Evolutionary conservation across 768 basidiomycete species (phyloP).

Genomic region (Phaeotremella fagi): DNA sequence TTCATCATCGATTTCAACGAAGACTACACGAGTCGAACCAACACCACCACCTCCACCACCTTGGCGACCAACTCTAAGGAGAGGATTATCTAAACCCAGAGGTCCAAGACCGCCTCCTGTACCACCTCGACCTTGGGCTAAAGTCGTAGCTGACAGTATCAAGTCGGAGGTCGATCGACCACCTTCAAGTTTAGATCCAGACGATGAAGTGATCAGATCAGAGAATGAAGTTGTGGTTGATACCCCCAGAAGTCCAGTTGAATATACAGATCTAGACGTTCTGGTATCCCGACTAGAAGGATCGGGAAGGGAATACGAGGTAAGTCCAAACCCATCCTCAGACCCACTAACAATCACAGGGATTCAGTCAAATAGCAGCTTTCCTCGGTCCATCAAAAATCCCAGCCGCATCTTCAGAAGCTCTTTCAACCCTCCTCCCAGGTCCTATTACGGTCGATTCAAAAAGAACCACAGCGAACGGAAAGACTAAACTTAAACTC

Average conservation of each 20-base stretch:
- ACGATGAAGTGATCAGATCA: not conserved
- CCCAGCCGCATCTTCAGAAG: slow-evolving; percentile 25
- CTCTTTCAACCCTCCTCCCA: slow-evolving; percentile 39
- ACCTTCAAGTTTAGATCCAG: not conserved
- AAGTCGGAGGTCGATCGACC: no score
- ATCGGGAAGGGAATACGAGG: slow-evolving; percentile 63
- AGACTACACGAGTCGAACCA: slow-evolving; percentile 1
- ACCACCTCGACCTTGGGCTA: slow-evolving; percentile 19
- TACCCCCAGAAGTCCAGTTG: slow-evolving; percentile 14
- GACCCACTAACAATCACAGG: slow-evolving; percentile 49
- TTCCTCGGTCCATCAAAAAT: slow-evolving; percentile 58
- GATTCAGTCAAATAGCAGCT: slow-evolving; percentile 59
- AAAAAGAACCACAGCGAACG: slow-evolving; percentile 59
- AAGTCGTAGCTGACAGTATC: not conserved
- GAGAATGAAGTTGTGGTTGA: not conserved
- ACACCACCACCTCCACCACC: not conserved
- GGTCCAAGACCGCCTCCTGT: slow-evolving; percentile 35
- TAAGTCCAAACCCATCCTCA: slow-evolving; percentile 49
- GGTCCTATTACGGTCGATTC: slow-evolving; percentile 57
- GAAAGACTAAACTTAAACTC: slow-evolving; percentile 68
- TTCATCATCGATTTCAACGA: slow-evolving; percentile 18
- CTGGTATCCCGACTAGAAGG: slow-evolving; percentile 58
- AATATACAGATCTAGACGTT: slow-evolving; percentile 62
- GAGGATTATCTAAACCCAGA: slow-evolving; percentile 8
- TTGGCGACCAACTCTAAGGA: not conserved